Percentiles rank a stretch among this genome's conserved stretches.
Evolutionary conservation across 768 basidiomycete species (phyloP).

Genomic region (Tulasnella sp.): DNA sequence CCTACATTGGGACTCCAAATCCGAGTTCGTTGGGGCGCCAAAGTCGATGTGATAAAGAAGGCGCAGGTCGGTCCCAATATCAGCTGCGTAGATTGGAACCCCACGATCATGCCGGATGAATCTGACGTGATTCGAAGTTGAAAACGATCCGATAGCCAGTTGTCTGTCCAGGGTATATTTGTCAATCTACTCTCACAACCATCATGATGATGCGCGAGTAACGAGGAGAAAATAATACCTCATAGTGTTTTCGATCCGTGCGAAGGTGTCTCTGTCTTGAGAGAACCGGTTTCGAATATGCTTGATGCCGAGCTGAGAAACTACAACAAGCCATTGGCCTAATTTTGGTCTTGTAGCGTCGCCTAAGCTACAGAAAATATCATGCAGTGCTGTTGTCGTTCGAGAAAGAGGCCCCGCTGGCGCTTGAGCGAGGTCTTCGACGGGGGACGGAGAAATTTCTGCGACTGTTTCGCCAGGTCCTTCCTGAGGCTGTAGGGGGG

Average conservation of each 20-base stretch:
- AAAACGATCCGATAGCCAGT: conserved; percentile 65
- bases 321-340: not conserved
- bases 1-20: not conserved
- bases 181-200: not conserved
- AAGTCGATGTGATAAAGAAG: conserved; percentile 37
- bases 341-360: not conserved
- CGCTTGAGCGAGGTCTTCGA: too few species aligned
- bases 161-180: conserved; percentile 46
- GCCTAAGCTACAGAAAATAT: not conserved
- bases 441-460: too few species aligned
- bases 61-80: conserved; percentile 52
- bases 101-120: conserved; percentile 42
- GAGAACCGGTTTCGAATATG: not conserved
- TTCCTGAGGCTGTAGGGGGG: too few species aligned
- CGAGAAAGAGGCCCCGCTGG: too few species aligned
- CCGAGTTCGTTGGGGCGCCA: not conserved
- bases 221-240: not conserved
- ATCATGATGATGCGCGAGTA: too few species aligned
- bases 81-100: conserved; percentile 64
- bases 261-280: not conserved
- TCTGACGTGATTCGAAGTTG: conserved; percentile 61
- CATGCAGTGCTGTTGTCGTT: too few species aligned
- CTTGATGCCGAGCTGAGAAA: not conserved
- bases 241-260: not conserved
- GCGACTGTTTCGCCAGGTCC: too few species aligned